These are phyloP conservation scores for Royoungia palumana DNA, from an alignment of 768 basidiomycete species.

Conservation along the genomic window DNA sequence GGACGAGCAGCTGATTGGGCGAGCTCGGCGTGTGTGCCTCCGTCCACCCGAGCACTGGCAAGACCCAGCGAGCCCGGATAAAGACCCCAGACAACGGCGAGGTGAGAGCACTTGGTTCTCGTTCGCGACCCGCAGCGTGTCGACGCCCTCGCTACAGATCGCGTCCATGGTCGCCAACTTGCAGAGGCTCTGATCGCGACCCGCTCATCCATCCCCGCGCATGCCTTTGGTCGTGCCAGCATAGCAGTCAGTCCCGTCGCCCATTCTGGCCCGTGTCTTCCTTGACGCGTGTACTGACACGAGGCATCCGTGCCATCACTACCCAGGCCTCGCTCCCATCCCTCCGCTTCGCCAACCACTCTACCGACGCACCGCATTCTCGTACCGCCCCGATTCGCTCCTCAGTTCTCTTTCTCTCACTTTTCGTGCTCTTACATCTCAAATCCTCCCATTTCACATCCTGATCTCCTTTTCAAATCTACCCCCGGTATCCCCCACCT, in stretches of 20 bases:
- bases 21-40: not conserved
- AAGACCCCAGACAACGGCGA: too few relatives aligned
- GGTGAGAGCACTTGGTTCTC: too few relatives aligned
- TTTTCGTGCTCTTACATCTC: too few relatives aligned
- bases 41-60: not conserved
- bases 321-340: slow-evolving; percentile 22
- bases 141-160: too few relatives aligned
- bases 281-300: slow-evolving; percentile 52
- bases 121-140: too few relatives aligned
- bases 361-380: slow-evolving; percentile 17
- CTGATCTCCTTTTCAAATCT: not conserved
- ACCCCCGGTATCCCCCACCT: slow-evolving; percentile 1
- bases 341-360: slow-evolving; percentile 13
- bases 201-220: slow-evolving; percentile 5
- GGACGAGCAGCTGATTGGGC: not conserved
- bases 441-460: not conserved
- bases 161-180: not conserved
- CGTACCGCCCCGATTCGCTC: slow-evolving; percentile 8
- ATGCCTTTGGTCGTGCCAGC: slow-evolving; percentile 8
- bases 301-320: slow-evolving; percentile 49
- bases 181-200: slow-evolving; percentile 9
- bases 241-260: slow-evolving; percentile 13
- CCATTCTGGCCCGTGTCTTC: slow-evolving; percentile 15
- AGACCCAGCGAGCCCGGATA: too few relatives aligned
- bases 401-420: slow-evolving; percentile 1